Evolutionary conservation across 2,329 filamentous ascomycete genomes (phyloP), one percentile per base, ranked within the genome.

Genomic region (Coleophoma eucalyptorum): DNA sequence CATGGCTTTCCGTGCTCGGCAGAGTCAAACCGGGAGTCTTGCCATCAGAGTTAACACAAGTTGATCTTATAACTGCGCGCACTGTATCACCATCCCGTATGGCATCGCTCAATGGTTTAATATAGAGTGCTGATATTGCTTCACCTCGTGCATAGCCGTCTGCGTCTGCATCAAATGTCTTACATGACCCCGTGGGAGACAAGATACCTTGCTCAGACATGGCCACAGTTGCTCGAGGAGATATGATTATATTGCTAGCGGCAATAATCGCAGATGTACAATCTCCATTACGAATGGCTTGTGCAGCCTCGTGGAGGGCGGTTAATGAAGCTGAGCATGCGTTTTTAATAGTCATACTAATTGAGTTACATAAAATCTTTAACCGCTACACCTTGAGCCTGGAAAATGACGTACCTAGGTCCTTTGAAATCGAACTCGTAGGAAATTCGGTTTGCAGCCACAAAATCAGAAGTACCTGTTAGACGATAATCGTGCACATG

Each of bases 111-210:
- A 86, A 65, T 4, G 74, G 73, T 65, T 87, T 87, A 40, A 87
- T 60, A 4, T 85, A 59, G 1, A 87, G 63, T 10, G 79, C 72
- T 0, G 73, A 80, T 21, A 80, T 70, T 1, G 82, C 84, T 57
- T 88, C 84, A 2, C 81, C 84, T 37, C 83, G 72, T 0, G 77
- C 81, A 57, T 87, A 88, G 0, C 84, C 84, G 52, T 82, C 77
- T 13, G 81, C 84, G 1, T 74, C 69, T 16, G 70, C 60, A 55
- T 86, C 83, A 54, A 82, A 85, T 3, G 76, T 40, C 37, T 32
- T 34, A 33, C 41, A 48, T 21, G 31, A 20, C 7, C 49, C 33
- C 48, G 20, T 74, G 78, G 52, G 74, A 49, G 21, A 10, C 15
- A 31, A 53, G n/a, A 0, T 60, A 68, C 42, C 78, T 64, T 43